Percentiles rank a stretch among this genome's conserved stretches.
These are phyloP conservation scores for Hypoxylon sp. DNA, from an alignment of 2,329 filamentous ascomycete genomes.

Conservation along the genomic window DNA sequence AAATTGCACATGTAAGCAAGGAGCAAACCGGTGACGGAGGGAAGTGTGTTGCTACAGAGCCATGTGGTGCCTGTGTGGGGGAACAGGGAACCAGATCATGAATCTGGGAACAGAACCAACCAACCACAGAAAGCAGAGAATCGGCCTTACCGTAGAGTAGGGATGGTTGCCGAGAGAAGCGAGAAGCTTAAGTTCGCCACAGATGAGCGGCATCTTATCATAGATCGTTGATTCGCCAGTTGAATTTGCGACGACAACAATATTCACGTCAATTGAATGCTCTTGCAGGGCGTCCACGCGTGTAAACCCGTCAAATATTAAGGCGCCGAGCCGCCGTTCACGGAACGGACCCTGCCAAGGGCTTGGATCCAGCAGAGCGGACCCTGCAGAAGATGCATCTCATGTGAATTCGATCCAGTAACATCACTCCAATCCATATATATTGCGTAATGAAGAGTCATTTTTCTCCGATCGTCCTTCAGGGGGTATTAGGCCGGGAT, in stretches of 20 bases:
- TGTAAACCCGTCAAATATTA: constrained; percentile 19
- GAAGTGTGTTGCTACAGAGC: constrained; percentile 28
- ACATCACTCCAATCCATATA: constrained; percentile 29
- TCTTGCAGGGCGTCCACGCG: constrained; percentile 17
- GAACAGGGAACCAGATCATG: constrained; percentile 38
- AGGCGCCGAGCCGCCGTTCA: constrained; percentile 31
- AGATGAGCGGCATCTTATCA: constrained; percentile 45
- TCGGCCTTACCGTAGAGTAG: constrained; percentile 33
- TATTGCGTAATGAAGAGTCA: constrained; percentile 42
- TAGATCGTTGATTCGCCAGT: constrained; percentile 39
- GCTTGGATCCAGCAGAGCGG: constrained; percentile 27
- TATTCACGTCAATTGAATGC: constrained; percentile 44
- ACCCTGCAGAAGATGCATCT: constrained; percentile 42
- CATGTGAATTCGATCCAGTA: constrained; percentile 26
- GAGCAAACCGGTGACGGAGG: constrained; percentile 37
- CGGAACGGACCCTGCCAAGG: constrained; percentile 44
- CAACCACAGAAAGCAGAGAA: constrained; percentile 20
- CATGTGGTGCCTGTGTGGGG: constrained; percentile 43
- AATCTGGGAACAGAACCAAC: constrained; percentile 30
- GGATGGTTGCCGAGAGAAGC: constrained; percentile 35
- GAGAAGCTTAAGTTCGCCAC: constrained; percentile 41
- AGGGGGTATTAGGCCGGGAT: constrained; percentile 24
- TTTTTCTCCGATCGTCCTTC: constrained; percentile 21
- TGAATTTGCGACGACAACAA: constrained; percentile 44
- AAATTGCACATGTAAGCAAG: constrained; percentile 34